phyloP scores from a whole-genome alignment of 148 eudicot species.

The Oxyria digyna region DNA sequence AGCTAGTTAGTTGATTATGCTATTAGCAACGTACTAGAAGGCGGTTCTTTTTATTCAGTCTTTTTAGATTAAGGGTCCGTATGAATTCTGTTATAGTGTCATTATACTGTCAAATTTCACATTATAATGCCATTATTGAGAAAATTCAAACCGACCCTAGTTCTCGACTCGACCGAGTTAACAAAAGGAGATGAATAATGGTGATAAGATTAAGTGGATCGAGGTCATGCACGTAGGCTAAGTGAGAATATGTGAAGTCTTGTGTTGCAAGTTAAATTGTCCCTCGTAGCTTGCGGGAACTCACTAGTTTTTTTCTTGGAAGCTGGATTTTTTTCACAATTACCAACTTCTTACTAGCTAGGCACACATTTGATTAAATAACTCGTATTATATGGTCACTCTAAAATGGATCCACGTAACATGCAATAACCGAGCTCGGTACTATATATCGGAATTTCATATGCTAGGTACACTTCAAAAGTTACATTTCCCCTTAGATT shows the following conservation, averaged over 20 bases:
- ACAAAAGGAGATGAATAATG: background rate
- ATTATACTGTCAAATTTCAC: no score
- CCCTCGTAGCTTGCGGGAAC: background rate
- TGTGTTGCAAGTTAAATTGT: background rate
- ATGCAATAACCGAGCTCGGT: background rate
- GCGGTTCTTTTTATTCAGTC: no score
- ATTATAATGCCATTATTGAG: no score
- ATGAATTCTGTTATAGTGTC: no score
- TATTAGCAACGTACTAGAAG: no score
- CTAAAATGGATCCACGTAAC: background rate
- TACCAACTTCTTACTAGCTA: background rate
- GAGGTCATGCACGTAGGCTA: background rate
- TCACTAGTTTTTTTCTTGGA: background rate
- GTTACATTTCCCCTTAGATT: no score
- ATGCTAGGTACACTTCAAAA: no score
- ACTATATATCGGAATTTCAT: no score
- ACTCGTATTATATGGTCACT: background rate
- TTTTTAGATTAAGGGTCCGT: no score
- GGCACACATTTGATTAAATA: background rate
- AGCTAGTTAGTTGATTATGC: no score
- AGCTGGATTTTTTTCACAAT: background rate
- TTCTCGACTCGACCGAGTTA: no score
- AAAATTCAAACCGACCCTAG: no score
- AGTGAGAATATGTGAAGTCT: background rate
- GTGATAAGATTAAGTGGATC: background rate